Conservation (phyloP, 2,329 filamentous ascomycete genomes). For the Calonectria montana region DNA sequence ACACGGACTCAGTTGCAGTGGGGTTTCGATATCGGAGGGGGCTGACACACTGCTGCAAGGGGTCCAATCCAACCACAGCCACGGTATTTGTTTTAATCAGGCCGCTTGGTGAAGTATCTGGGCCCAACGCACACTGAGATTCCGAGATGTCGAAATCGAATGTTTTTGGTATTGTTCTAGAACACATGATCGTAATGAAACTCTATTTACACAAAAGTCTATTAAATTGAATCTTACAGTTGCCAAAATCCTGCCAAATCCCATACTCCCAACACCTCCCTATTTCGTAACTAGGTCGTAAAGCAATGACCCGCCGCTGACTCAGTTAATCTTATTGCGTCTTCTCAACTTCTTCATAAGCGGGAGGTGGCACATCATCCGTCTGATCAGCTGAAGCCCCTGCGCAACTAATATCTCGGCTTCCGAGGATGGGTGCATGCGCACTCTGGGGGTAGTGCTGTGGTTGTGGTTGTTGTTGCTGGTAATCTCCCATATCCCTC, state of each 20-base stretch:
- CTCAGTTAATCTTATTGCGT: slow-evolving; percentile 8
- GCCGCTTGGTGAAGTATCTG: slow-evolving; percentile 15
- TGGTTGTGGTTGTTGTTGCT: background rate
- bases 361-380: slow-evolving; percentile 35
- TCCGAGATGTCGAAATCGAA: background rate
- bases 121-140: background rate
- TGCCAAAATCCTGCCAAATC: background rate
- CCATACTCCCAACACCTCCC: background rate
- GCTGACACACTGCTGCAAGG: slow-evolving; percentile 19
- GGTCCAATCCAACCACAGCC: slow-evolving; percentile 35
- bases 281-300: background rate
- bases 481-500: slow-evolving; percentile 1
- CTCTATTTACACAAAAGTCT: slow-evolving; percentile 3
- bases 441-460: background rate
- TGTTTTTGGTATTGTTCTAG: background rate
- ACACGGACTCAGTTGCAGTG: slow-evolving; percentile 4
- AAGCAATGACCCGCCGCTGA: background rate
- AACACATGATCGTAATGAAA: background rate
- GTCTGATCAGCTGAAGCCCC: background rate
- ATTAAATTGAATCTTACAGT: background rate
- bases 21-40: slow-evolving; percentile 43
- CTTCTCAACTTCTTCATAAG: slow-evolving; percentile 35
- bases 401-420: background rate
- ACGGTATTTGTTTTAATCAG: slow-evolving; percentile 26
- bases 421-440: background rate